phyloP scores from a whole-genome alignment of 2,329 filamentous ascomycete species.

The Aspergillus sojae region DNA sequence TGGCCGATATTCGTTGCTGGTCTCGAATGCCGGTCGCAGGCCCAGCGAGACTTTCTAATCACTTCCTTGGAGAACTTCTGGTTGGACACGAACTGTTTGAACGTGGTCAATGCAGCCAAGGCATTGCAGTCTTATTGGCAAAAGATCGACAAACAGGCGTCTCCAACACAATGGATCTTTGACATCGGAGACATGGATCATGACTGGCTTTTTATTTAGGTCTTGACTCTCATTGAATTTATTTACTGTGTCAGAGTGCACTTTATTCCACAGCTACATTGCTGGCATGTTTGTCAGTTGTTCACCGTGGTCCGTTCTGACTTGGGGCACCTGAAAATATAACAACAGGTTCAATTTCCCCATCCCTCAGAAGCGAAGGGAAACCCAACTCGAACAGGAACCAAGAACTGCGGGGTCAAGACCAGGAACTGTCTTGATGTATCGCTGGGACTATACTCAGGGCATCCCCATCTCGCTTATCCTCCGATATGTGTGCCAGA shows the following conservation, averaged over 20 bases:
- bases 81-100: conserved; percentile 34
- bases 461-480: too few relatives aligned
- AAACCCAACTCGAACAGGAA: too few relatives aligned
- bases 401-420: too few relatives aligned
- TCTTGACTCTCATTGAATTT: neutral
- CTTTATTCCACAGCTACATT: neutral
- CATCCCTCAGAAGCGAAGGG: too few relatives aligned
- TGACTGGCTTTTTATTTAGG: conserved; percentile 36
- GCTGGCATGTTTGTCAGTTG: neutral
- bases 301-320: neutral
- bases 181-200: conserved; percentile 29
- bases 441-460: too few relatives aligned
- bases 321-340: neutral
- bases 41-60: conserved; percentile 27
- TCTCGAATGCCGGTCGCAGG: conserved; percentile 28
- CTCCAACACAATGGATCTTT: conserved; percentile 32
- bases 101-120: conserved; percentile 35
- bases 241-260: neutral
- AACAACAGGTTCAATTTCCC: too few relatives aligned
- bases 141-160: conserved; percentile 8
- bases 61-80: conserved; percentile 33
- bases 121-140: conserved; percentile 32
- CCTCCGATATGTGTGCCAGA: too few relatives aligned
- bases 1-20: conserved; percentile 41
- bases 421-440: too few relatives aligned